Base-by-base conservation (phyloP, 2,329 filamentous ascomycete species). In the Alternaria triticimaculans region DNA sequence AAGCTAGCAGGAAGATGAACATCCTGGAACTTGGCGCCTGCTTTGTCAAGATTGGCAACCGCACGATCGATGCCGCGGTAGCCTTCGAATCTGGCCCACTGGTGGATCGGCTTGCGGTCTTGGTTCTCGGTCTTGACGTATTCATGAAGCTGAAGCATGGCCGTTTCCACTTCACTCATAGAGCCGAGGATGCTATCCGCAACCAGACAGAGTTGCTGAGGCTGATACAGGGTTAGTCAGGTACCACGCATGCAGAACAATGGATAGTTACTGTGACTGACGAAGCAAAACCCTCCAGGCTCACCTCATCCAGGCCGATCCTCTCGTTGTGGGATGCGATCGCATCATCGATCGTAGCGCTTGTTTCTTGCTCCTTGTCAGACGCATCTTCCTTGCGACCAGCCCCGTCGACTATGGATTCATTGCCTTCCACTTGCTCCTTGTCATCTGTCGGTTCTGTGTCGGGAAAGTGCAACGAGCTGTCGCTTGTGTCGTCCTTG, bases 41-140 rank as follows among this genome's bases (percentile, higher is more conserved):
- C 49, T 9, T 60, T 37, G 5, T 60, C 61, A 3, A 73, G 66
- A 15, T 51, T 21, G 14, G 33, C 20, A 18, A 65, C 55, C 2
- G 66, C 56, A 11, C 25, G 28, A 20, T 30, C 26, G 2, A 71
- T 46, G 7, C 20, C 11, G 18, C 25, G 21, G 15, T 71, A 72
- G 37, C 51, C 33, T 6, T 46, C 25, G 51, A 68, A 71, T 21
- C 53, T 64, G 7, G 45, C 12, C 70, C 71, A 73, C 33, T 60
- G 51, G 37, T 67, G 62, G 5, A 72, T 43, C 11, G 68, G 64
- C 56, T 68, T 66, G 26, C 62, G 33, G 6, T 60, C 18, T 15
- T 49, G 18, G 6, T 64, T 58, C 44, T 71, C 61, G 5, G 21
- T 33, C 11, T 58, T 28, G 25, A 70, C 45, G 12, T 68, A 67